Base-by-base conservation (phyloP, 2,329 filamentous ascomycete genomes). In the Aspergillus udagawae region DNA sequence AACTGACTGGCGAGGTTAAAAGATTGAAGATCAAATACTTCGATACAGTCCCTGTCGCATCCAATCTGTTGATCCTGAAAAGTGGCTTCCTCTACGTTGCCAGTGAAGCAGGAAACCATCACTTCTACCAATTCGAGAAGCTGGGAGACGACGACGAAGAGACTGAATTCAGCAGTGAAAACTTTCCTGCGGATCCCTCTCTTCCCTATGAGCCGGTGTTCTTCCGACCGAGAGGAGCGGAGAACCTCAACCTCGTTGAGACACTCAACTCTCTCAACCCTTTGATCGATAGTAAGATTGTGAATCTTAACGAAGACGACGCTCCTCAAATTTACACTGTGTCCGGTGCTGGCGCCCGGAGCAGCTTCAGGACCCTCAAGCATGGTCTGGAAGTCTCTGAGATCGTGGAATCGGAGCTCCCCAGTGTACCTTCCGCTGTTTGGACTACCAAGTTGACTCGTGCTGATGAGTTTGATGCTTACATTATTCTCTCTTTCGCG, bases 111-210 rank as follows among this genome's bases (percentile, higher is more conserved):
- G 94, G 95, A 29, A 94, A 97, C 71, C 90, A 95, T 70, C 86
- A 92, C 59, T 92, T 99, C 65, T 99, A 97, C 74, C 93, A 97
- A 71, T 96, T 99, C 61, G 92, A 97, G 73, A 96, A 96, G 69
- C 85, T 99, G 6, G 95, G 93, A 45, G 94, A 99, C 61, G 93
- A 97, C 66, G 92, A 96, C 60, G 89, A 96, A 2, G 92, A 97
- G 73, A 82, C 86, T 0, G 89, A 96, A 69, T 97, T 92, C 67
- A 83, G 81, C 27, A 97, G 92, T 73, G 91, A 94, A 53, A 82
- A 89, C 61, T 96, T 89, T 63, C 87, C 91, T 0, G 83, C 87
- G 0, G 91, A 97, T 66, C 85, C 89, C 0, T 81, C 80, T 6
- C 86, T 88, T 20, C 77, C 86, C 0, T 92, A 92, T 63, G 83